These are phyloP conservation scores for Fusarium fracticaudum DNA, from an alignment of 2,329 filamentous ascomycete genomes.

Conservation along the genomic window DNA sequence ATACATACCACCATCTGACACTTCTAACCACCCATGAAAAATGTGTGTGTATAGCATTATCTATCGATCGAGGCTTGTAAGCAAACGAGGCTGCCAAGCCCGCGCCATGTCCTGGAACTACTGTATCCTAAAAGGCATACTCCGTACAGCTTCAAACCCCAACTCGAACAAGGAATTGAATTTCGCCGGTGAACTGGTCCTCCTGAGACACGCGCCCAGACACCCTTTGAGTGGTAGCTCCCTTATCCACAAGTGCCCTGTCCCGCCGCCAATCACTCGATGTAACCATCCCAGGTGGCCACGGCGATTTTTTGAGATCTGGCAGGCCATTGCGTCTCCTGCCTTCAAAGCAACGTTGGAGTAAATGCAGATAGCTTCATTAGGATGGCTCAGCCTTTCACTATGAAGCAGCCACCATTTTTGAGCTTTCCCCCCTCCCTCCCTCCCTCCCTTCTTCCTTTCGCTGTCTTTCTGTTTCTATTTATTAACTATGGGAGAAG, in stretches of 20 bases:
- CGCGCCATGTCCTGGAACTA: constrained; percentile 20
- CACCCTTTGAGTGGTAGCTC: constrained; percentile 41
- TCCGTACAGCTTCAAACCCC: neutral
- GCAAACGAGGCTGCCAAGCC: constrained; percentile 32
- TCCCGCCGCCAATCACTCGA: constrained; percentile 34
- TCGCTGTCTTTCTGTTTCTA: neutral
- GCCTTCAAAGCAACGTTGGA: constrained; percentile 34
- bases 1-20: neutral
- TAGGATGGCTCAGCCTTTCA: constrained; percentile 17
- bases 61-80: constrained; percentile 31
- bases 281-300: constrained; percentile 42
- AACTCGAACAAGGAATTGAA: constrained; percentile 31
- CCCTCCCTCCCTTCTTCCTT: neutral
- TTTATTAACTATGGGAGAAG: neutral
- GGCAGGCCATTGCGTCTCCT: constrained; percentile 39
- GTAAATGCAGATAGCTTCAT: constrained; percentile 33
- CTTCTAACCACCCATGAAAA: constrained; percentile 17
- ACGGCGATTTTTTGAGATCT: constrained; percentile 44
- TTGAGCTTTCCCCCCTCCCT: no score
- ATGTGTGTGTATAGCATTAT: constrained; percentile 10
- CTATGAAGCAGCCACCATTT: constrained; percentile 9
- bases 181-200: constrained; percentile 39
- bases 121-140: constrained; percentile 13
- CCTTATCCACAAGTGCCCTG: constrained; percentile 30
- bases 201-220: constrained; percentile 43